Evolutionary conservation across 164 flowering plant genomes (phyloP), one percentile per base, ranked within the genome.

Genomic region (Vitis rupestris): DNA sequence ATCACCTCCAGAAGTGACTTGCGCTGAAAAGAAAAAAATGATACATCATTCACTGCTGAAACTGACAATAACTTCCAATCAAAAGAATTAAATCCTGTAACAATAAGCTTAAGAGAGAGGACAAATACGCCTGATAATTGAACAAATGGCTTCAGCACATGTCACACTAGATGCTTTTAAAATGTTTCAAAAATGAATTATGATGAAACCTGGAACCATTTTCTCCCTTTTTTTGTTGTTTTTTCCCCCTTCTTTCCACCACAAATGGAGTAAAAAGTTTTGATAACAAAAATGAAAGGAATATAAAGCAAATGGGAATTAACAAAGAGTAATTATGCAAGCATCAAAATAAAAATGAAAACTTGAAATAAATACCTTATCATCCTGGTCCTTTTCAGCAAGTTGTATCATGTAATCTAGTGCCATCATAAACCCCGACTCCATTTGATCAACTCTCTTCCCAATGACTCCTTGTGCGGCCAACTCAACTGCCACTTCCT

Each of bases 401-500:
- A 71, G 75, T 75, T 86, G 85, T 70, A 95, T 95, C 99, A 95
- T 95, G 86, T 87, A 92, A 84, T 95, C 99, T 29, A 95, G 84
- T 59, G 99, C 99, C 94, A 87, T 87, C 90, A 94, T 89, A 76
- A 94, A 94, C 57, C 97, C 94, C 0, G 96, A 54, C 78, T 95
- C 98, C 99, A 95, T 94, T 76, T 94, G 72, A 83, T 94, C 99
- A 66, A 94, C 99, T 80, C 98, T 89, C 83, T 94, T 92, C 62
- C 99, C 98, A 59, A 92, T 92, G 51, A 92, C 97, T 74, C 98
- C 97, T 75, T 94, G 98, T 58, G 99, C 97, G 71, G 93, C 93
- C 82, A 94, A 71, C 76, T 88, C 88, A 59, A 94, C 93, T 0
- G 97, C 97, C 61, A 87, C 83, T 76, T 81, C 79, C 83, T 90